phyloP scores from a whole-genome alignment of 371 early-diverging fungal species.

The Mucor sp. region DNA sequence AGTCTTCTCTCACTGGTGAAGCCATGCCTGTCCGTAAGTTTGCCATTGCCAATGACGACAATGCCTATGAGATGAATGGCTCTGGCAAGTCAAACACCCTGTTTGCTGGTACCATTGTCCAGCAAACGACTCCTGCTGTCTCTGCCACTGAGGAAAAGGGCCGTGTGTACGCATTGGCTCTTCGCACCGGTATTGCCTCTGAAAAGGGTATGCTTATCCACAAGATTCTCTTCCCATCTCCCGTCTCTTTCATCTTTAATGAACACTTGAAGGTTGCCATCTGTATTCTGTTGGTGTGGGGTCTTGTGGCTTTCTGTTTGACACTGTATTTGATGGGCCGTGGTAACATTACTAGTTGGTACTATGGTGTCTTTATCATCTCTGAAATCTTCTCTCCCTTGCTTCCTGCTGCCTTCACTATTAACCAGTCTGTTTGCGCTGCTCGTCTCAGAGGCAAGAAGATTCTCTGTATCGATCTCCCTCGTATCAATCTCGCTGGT shows the following conservation, averaged over 20 bases:
- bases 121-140: constrained; percentile 36
- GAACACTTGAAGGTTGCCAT: constrained; percentile 75
- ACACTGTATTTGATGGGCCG: constrained; percentile 34
- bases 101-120: constrained; percentile 64
- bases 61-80: constrained; percentile 30
- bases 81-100: constrained; percentile 56
- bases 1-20: constrained; percentile 86
- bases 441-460: constrained; percentile 61
- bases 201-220: constrained; percentile 77
- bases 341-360: constrained; percentile 34
- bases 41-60: constrained; percentile 53
- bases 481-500: constrained; percentile 83
- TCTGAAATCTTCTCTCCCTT: constrained; percentile 69
- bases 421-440: constrained; percentile 72
- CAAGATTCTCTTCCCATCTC: constrained; percentile 72
- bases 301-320: constrained; percentile 55
- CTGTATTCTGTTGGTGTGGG: constrained; percentile 61
- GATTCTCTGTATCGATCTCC: constrained; percentile 72
- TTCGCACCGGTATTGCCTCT: constrained; percentile 77
- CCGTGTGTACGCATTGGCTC: constrained; percentile 56
- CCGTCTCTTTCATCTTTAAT: constrained; percentile 68
- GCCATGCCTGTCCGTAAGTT: constrained; percentile 85
- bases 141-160: constrained; percentile 3
- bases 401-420: constrained; percentile 72
- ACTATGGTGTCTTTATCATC: constrained; percentile 56